These are phyloP conservation scores for Spergularia bocconei DNA, from an alignment of 148 eudicot genomes.

Conservation along the genomic window DNA sequence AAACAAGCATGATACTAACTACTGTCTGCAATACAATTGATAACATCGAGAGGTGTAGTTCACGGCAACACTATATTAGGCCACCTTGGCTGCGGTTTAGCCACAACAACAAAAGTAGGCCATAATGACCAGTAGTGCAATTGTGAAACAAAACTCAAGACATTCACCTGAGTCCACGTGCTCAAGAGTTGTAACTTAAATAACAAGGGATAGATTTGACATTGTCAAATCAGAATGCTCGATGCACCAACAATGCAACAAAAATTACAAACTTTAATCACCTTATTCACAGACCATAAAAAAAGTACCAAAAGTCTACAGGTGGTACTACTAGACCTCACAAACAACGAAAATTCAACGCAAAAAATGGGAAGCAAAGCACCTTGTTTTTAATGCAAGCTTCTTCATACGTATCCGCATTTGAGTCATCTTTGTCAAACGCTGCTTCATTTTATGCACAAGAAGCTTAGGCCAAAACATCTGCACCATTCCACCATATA, in stretches of 20 bases:
- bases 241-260: neutral
- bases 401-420: slow-evolving; percentile 97
- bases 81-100: too few relatives aligned
- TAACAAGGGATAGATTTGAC: neutral
- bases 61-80: too few relatives aligned
- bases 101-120: too few relatives aligned
- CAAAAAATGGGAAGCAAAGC: neutral
- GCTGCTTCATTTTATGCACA: slow-evolving; percentile 87
- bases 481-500: slow-evolving; percentile 26
- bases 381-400: slow-evolving; percentile 92
- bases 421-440: slow-evolving; percentile 94
- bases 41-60: too few relatives aligned
- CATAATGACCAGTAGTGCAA: too few relatives aligned
- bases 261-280: too few relatives aligned
- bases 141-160: too few relatives aligned
- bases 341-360: neutral
- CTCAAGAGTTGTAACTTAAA: neutral
- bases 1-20: too few relatives aligned
- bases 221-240: neutral
- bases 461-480: slow-evolving; percentile 93
- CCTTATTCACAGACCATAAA: too few relatives aligned
- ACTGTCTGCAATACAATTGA: too few relatives aligned
- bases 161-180: neutral
- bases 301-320: too few relatives aligned
- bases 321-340: neutral